These are phyloP conservation scores for Ceratocystis eucalypticola DNA, from an alignment of 2,329 filamentous ascomycete genomes.

Conservation along the genomic window DNA sequence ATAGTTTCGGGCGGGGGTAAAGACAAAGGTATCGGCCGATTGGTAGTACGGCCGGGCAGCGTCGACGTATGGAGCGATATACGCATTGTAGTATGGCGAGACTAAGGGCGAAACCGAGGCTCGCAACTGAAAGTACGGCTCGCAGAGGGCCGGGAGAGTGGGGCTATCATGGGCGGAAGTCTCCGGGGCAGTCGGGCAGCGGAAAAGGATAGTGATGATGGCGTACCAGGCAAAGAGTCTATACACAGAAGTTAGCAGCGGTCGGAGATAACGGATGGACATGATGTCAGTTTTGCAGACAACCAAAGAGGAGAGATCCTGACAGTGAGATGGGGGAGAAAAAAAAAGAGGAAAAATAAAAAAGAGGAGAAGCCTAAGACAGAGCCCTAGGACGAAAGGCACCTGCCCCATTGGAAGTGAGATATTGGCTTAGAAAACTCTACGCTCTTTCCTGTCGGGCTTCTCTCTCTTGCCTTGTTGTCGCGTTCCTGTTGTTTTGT, in stretches of 20 bases:
- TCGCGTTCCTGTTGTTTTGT: not conserved
- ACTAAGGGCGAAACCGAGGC: conserved; percentile 55
- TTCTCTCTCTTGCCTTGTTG: not conserved
- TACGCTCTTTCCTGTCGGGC: not conserved
- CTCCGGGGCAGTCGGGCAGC: conserved; percentile 53
- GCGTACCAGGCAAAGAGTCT: conserved; percentile 79
- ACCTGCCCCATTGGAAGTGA: not conserved
- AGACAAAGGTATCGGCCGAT: conserved; percentile 46
- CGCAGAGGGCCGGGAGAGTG: conserved; percentile 64
- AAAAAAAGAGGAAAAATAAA: not conserved
- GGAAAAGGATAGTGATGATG: conserved; percentile 65
- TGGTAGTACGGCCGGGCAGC: conserved; percentile 62
- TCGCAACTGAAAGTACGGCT: conserved; percentile 61
- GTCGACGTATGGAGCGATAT: conserved; percentile 72
- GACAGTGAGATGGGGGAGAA: not conserved
- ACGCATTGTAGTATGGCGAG: conserved; percentile 71
- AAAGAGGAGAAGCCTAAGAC: not conserved
- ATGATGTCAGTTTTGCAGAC: not conserved
- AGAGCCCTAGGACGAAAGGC: not conserved
- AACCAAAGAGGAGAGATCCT: not conserved
- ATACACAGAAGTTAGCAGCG: conserved; percentile 1
- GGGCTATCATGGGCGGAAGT: conserved; percentile 49
- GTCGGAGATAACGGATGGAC: not conserved
- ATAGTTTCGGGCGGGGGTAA: conserved; percentile 54
- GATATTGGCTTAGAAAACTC: not conserved